These are phyloP conservation scores for Artomyces pyxidatus DNA, from an alignment of 768 basidiomycete genomes.

Conservation along the genomic window DNA sequence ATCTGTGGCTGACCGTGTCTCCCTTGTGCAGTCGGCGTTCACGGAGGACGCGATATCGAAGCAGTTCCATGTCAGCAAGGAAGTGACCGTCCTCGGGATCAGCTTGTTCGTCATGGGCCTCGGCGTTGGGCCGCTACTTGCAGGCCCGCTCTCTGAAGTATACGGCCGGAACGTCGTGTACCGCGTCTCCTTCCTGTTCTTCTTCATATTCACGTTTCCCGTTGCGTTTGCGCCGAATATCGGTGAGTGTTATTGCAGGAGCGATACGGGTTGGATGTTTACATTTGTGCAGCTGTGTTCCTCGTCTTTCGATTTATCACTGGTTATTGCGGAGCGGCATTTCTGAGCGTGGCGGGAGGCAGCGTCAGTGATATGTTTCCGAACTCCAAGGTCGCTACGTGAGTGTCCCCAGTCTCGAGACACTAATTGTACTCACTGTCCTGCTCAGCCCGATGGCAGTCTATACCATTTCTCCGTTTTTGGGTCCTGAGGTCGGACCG, in stretches of 20 bases:
- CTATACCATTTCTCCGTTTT: slow-evolving; percentile 46
- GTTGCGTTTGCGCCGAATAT: slow-evolving; percentile 67
- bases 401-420: slow-evolving; percentile 17
- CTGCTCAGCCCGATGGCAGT: slow-evolving; percentile 42
- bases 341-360: slow-evolving; percentile 56
- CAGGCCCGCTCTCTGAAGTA: slow-evolving; percentile 37
- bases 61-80: slow-evolving; percentile 29
- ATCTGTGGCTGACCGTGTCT: too few species aligned
- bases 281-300: slow-evolving; percentile 36
- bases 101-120: slow-evolving; percentile 32
- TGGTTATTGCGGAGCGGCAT: slow-evolving; percentile 48
- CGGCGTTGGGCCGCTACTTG: slow-evolving; percentile 23
- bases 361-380: slow-evolving; percentile 50
- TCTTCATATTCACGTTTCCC: slow-evolving; percentile 60
- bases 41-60: slow-evolving; percentile 30
- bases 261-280: neutral
- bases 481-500: slow-evolving; percentile 51
- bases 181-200: slow-evolving; percentile 46
- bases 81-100: slow-evolving; percentile 33
- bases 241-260: slow-evolving; percentile 29
- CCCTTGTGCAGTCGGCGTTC: slow-evolving; percentile 22
- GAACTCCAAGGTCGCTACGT: slow-evolving; percentile 53
- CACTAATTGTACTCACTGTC: neutral
- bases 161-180: slow-evolving; percentile 63
- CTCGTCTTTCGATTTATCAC: slow-evolving; percentile 54